Evolutionary conservation across 208 protist species (phyloP).

Genomic region (Kentomonas sorsogonicus): DNA sequence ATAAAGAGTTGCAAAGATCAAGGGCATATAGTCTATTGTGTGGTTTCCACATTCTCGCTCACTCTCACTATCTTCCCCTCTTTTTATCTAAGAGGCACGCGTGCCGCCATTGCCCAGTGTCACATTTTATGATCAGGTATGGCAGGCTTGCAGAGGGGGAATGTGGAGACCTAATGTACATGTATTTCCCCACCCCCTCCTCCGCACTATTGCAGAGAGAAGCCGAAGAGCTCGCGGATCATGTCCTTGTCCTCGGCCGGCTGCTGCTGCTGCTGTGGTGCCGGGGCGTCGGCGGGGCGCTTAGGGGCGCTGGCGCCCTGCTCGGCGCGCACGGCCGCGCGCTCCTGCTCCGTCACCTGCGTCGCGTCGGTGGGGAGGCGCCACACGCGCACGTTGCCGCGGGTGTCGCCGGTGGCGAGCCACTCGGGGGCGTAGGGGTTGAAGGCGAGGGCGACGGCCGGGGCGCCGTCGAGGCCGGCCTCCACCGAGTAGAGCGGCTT

Average conservation of each 20-base stretch:
- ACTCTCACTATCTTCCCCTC: too few relatives aligned
- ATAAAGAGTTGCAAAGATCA: too few relatives aligned
- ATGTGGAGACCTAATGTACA: too few relatives aligned
- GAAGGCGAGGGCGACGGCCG: slow-evolving; percentile 64
- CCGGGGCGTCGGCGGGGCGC: too few relatives aligned
- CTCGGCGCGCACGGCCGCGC: slow-evolving; percentile 47
- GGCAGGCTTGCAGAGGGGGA: too few relatives aligned
- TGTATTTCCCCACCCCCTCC: too few relatives aligned
- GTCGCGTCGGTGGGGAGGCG: slow-evolving; percentile 56
- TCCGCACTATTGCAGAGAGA: slow-evolving; percentile 38
- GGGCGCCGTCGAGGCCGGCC: slow-evolving; percentile 53
- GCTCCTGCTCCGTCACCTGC: slow-evolving; percentile 73
- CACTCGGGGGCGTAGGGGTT: slow-evolving; percentile 51
- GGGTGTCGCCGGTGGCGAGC: slow-evolving; percentile 74
- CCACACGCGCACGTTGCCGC: slow-evolving; percentile 68
- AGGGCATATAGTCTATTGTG: too few relatives aligned
- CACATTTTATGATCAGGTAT: too few relatives aligned
- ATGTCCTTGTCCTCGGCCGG: slow-evolving; percentile 15
- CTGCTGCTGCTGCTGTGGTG: too few relatives aligned
- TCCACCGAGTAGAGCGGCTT: slow-evolving; percentile 54
- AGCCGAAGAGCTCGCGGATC: slow-evolving; percentile 58
- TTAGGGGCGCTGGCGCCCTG: slow-evolving; percentile 20
- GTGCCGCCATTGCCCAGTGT: too few relatives aligned
- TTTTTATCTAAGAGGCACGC: too few relatives aligned
- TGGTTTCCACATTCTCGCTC: too few relatives aligned